Base-by-base conservation (phyloP, 495 filamentous ascomycete species). In the Podospora sp. region DNA sequence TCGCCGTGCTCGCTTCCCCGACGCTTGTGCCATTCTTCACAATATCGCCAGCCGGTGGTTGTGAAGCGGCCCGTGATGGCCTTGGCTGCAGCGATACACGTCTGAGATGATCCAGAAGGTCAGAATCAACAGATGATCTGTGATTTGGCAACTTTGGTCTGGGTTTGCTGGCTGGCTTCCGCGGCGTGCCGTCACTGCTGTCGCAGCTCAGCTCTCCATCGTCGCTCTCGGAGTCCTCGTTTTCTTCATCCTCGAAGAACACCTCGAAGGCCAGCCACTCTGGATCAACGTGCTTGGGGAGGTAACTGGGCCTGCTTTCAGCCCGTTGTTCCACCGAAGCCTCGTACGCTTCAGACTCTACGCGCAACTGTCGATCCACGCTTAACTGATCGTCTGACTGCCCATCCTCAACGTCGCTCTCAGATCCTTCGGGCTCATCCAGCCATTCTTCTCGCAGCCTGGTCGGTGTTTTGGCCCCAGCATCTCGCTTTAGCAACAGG, bases 181-280 rank as follows among this genome's bases (percentile, higher is more conserved):
- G 57, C 6, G 57, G 57, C 33, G 57, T 18, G 18, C 18, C 27
- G 6, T 55, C 52, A 12, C 52, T 20, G 7, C 2, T 55, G 26
- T 59, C 26, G 6, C 5, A 2, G 6, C 65, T 68, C 61, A 66
- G 66, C 51, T 72, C 60, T 6, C 65, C 70, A 22, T 77, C 72
- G 6, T 73, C 69, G 0, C 72, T 65, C 21, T 78, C 73, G 0
- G 72, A 68, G 5, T 74, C 75, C 1, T 68, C 70, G 20, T 86
- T 82, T 35, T 81, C 74, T 33, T 90, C 85, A 6, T 85, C 80
- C 60, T 91, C 87, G 0, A 84, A 84, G 46, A 91, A 96, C 0
- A 98, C 91, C 75, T 97, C 94, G 59, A 98, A 87, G 0, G 96
- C 96, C 64, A 99, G 85, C 96, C 96, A 98, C 80, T 97, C 95